Conservation (phyloP, 768 basidiomycete genomes). For the Gymnopilus dilepis region DNA sequence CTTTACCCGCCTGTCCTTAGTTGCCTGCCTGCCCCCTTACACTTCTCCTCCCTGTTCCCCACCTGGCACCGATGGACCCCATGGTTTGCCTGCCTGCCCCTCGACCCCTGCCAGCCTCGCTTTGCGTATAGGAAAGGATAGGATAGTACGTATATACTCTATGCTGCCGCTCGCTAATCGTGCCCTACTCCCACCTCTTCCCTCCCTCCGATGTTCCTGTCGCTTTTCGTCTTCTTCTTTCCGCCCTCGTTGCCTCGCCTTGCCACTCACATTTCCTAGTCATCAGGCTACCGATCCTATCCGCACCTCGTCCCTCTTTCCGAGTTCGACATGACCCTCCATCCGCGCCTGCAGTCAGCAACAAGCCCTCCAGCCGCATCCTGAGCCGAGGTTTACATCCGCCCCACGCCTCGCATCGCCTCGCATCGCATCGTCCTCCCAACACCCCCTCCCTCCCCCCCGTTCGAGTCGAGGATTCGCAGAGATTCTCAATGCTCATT, state of each 20-base stretch:
- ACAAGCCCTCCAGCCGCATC: too few species aligned
- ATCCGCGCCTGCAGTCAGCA: too few species aligned
- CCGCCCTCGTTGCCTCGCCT: background rate
- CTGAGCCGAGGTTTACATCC: background rate
- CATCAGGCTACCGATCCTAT: too few species aligned
- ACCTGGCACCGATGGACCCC: too few species aligned
- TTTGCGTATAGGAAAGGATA: conserved; percentile 10
- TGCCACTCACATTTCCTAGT: background rate
- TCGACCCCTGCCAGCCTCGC: background rate
- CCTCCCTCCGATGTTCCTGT: background rate
- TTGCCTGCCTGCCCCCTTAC: background rate
- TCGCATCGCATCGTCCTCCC: background rate
- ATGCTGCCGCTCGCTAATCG: too few species aligned
- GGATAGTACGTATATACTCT: too few species aligned
- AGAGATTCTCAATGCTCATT: too few species aligned
- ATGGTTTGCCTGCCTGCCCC: background rate
- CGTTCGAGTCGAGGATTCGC: too few species aligned
- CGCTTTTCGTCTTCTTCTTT: background rate
- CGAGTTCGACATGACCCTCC: too few species aligned
- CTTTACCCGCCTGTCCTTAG: background rate
- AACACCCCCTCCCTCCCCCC: background rate
- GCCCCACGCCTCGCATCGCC: background rate
- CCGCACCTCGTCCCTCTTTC: background rate
- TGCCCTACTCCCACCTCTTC: background rate
- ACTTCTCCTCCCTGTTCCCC: too few species aligned